Percentiles rank a stretch among this genome's conserved stretches.
Evolutionary conservation across 768 basidiomycete species (phyloP).

Genomic region (Amanita pseudoporphyria): DNA sequence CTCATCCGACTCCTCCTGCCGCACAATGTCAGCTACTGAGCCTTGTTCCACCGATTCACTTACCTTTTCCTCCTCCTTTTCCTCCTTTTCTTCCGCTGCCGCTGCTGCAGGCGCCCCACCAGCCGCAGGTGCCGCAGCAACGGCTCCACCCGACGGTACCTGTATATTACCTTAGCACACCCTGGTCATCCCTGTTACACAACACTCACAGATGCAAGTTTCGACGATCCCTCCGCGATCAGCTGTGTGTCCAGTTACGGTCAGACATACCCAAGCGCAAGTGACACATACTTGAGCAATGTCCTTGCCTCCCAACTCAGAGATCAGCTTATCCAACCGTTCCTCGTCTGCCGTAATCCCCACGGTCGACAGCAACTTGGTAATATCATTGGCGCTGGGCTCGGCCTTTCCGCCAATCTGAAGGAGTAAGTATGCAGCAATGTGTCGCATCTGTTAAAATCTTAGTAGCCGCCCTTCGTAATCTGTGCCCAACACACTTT

Average conservation of each 20-base stretch:
- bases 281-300: conserved; percentile 54
- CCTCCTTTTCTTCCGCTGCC: conserved; percentile 74
- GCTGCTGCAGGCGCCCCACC: conserved; percentile 41
- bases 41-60: conserved; percentile 15
- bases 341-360: conserved; percentile 84
- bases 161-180: conserved; percentile 14
- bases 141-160: conserved; percentile 80
- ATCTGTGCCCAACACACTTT: conserved; percentile 31
- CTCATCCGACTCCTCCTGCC: conserved; percentile 88
- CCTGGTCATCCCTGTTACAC: background rate
- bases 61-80: conserved; percentile 88
- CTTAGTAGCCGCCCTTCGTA: background rate
- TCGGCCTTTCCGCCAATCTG: conserved; percentile 86
- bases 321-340: conserved; percentile 72
- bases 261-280: conserved; percentile 3
- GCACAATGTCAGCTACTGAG: conserved; percentile 2
- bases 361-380: conserved; percentile 75
- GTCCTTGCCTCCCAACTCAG: conserved; percentile 88
- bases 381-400: conserved; percentile 82
- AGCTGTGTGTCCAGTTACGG: conserved; percentile 35
- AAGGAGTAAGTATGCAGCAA: conserved; percentile 97
- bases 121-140: conserved; percentile 40
- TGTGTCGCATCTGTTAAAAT: conserved; percentile 65
- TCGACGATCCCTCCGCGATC: conserved; percentile 86
- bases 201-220: conserved; percentile 80